These are phyloP conservation scores for Diaporthe ampelina DNA, from an alignment of 2,329 filamentous ascomycete genomes.

Conservation along the genomic window DNA sequence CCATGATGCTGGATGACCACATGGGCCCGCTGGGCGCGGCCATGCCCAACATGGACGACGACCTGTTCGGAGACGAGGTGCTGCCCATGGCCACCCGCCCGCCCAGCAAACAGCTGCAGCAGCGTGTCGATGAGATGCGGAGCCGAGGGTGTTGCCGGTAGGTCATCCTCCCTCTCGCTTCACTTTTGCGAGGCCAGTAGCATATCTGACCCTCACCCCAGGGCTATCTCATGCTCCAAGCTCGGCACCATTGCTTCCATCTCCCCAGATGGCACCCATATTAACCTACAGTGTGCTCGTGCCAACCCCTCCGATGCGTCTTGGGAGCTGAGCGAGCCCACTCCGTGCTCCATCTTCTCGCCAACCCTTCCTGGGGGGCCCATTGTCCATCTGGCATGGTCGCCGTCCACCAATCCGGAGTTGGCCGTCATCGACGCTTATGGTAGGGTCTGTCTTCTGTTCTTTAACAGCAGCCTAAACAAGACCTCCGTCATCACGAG, in stretches of 20 bases:
- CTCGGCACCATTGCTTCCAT: constrained; percentile 89
- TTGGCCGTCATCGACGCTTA: constrained; percentile 85
- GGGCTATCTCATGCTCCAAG: constrained; percentile 89
- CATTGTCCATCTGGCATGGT: constrained; percentile 88
- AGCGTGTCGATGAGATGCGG: constrained; percentile 83
- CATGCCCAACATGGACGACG: constrained; percentile 78
- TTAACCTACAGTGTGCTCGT: constrained; percentile 81
- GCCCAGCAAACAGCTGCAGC: constrained; percentile 76
- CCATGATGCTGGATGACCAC: constrained; percentile 67
- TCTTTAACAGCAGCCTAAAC: constrained; percentile 80
- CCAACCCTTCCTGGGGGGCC: constrained; percentile 74
- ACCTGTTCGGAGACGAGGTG: constrained; percentile 59
- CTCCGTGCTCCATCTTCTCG: constrained; percentile 71
- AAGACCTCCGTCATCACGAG: constrained; percentile 71
- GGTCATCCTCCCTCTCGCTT: constrained; percentile 48
- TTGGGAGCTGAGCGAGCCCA: constrained; percentile 84
- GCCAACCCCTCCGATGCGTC: constrained; percentile 77
- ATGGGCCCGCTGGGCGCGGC: constrained; percentile 68
- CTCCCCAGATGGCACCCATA: constrained; percentile 75
- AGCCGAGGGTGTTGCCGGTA: constrained; percentile 86
- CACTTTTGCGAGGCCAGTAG: constrained; percentile 22
- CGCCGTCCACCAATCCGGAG: constrained; percentile 78
- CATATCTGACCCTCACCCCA: constrained; percentile 53
- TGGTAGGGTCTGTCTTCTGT: constrained; percentile 82
- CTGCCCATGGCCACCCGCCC: constrained; percentile 59